Conservation (phyloP, 768 basidiomycete genomes). For the Phylloporus sp. region DNA sequence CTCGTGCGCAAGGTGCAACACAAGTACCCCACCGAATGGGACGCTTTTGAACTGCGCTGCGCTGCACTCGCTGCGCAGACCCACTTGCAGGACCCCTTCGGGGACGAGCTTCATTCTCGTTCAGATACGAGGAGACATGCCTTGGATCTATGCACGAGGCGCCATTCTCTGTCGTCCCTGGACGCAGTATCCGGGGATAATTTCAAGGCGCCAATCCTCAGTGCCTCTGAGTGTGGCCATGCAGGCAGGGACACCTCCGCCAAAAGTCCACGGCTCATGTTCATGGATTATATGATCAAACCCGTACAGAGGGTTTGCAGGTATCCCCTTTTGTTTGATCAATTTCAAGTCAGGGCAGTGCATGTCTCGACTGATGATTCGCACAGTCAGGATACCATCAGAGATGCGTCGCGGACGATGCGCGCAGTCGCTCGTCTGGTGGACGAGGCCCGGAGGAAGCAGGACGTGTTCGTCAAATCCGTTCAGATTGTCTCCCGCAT, state of each 20-base stretch:
- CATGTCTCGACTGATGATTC: constrained; percentile 3
- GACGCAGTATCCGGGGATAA: constrained; percentile 37
- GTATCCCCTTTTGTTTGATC: constrained; percentile 86
- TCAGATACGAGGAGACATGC: constrained; percentile 7
- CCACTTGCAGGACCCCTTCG: constrained; percentile 10
- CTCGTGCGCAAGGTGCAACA: constrained; percentile 63
- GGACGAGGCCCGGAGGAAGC: constrained; percentile 71
- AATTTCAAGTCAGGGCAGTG: constrained; percentile 40
- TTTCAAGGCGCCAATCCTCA: constrained; percentile 31
- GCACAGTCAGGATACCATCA: constrained; percentile 14
- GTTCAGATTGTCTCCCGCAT: constrained; percentile 69
- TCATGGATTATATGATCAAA: constrained; percentile 91
- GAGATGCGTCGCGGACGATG: constrained; percentile 65
- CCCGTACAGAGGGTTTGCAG: constrained; percentile 96
- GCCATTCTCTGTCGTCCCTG: constrained; percentile 49
- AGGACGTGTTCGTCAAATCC: constrained; percentile 63
- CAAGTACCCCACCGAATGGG: constrained; percentile 72
- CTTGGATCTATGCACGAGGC: constrained; percentile 36
- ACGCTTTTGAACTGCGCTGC: constrained; percentile 78
- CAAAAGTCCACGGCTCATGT: constrained; percentile 47
- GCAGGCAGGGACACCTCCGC: constrained; percentile 23
- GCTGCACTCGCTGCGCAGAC: constrained; percentile 47
- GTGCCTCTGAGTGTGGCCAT: constrained; percentile 30
- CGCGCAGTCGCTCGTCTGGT: constrained; percentile 71
- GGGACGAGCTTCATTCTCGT: neutral